Evolutionary conservation across 2,329 filamentous ascomycete genomes (phyloP).

Genomic region (Rhynchosporium graminicola): DNA sequence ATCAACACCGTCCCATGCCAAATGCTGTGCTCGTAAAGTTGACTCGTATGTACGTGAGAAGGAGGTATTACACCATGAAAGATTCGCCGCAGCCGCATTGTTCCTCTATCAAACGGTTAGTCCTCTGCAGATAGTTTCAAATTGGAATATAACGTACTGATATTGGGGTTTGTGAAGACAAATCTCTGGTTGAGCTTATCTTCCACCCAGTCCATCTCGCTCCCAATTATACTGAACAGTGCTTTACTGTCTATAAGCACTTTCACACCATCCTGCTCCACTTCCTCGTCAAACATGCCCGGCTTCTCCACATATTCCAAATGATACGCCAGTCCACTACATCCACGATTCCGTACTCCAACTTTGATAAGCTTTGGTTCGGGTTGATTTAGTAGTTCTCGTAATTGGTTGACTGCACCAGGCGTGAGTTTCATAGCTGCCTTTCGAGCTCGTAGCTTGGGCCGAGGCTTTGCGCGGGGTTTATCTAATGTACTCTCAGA

Average conservation of each 20-base stretch:
- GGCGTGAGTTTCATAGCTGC: slow-evolving; percentile 87
- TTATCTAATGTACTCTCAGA: slow-evolving; percentile 39
- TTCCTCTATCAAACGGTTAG: slow-evolving; percentile 66
- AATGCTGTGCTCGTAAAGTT: slow-evolving; percentile 30
- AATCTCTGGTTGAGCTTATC: slow-evolving; percentile 92
- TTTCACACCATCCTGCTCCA: slow-evolving; percentile 94
- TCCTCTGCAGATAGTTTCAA: not conserved
- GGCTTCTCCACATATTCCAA: slow-evolving; percentile 94
- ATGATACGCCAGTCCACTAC: slow-evolving; percentile 90
- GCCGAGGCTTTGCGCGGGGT: slow-evolving; percentile 52
- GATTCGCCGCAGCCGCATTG: slow-evolving; percentile 96
- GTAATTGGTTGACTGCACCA: slow-evolving; percentile 76
- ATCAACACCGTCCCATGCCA: slow-evolving; percentile 38
- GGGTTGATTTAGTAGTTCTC: slow-evolving; percentile 75
- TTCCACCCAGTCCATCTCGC: slow-evolving; percentile 98
- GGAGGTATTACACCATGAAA: slow-evolving; percentile 69
- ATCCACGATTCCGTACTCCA: slow-evolving; percentile 90
- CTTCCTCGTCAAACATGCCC: slow-evolving; percentile 82
- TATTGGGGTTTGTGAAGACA: slow-evolving; percentile 95
- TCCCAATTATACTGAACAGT: slow-evolving; percentile 95
- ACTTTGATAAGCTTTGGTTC: slow-evolving; percentile 92
- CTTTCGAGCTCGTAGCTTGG: slow-evolving; percentile 78
- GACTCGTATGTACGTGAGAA: slow-evolving; percentile 21
- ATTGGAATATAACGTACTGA: slow-evolving; percentile 67
- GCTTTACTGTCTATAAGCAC: slow-evolving; percentile 97